Conservation (phyloP, 768 basidiomycete species). For the Macrolepiota fuliginosa region DNA sequence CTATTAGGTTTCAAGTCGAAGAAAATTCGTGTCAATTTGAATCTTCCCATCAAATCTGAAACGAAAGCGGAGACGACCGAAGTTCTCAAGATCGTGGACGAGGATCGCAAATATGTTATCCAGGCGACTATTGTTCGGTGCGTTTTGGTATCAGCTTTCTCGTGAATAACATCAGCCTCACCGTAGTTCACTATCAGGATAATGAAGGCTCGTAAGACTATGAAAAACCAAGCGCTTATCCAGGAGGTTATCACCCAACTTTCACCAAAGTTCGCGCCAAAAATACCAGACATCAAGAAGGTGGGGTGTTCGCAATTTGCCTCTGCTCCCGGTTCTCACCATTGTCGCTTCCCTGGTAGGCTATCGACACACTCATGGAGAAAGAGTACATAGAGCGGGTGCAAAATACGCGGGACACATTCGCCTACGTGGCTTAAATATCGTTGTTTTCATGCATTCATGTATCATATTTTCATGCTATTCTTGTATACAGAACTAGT, state of each 20-base stretch:
- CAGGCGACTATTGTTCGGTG: constrained; percentile 92
- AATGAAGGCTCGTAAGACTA: constrained; percentile 94
- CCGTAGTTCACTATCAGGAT: constrained; percentile 47
- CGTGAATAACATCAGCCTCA: neutral
- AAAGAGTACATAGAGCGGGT: constrained; percentile 98
- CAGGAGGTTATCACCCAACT: constrained; percentile 91
- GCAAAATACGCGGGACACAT: constrained; percentile 85
- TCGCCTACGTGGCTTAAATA: constrained; percentile 70
- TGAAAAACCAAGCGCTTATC: constrained; percentile 91
- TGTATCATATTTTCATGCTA: constrained; percentile 5
- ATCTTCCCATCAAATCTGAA: constrained; percentile 91
- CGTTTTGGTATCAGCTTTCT: constrained; percentile 17
- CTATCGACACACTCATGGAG: constrained; percentile 90
- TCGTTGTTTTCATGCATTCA: constrained; percentile 14
- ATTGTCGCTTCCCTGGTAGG: constrained; percentile 38
- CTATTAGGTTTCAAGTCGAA: constrained; percentile 81
- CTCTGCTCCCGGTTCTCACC: constrained; percentile 2
- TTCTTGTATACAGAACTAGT: neutral
- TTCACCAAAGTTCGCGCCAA: constrained; percentile 84
- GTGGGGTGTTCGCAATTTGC: constrained; percentile 31
- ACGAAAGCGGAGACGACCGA: constrained; percentile 88
- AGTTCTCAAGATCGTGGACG: constrained; percentile 94
- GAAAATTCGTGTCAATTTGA: constrained; percentile 91
- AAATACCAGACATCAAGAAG: constrained; percentile 97
- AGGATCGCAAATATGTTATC: constrained; percentile 95